Evolutionary conservation across 2,329 filamentous ascomycete genomes (phyloP).

Genomic region (Penicillium janthinellum): DNA sequence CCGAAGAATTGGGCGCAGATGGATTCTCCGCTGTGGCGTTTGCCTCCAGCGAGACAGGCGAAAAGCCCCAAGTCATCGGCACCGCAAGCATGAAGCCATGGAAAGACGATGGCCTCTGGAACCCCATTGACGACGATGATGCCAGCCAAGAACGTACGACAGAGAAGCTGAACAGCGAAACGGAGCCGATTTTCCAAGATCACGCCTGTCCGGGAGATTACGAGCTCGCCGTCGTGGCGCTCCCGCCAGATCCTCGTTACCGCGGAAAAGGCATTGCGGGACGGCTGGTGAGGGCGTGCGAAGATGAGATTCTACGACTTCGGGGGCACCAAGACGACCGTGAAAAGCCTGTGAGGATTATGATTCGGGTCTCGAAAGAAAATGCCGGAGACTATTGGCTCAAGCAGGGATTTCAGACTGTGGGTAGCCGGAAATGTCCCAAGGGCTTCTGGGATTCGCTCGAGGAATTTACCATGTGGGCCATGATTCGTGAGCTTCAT

Average conservation of each 20-base stretch:
- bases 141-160: background rate
- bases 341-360: constrained; percentile 5
- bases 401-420: constrained; percentile 16
- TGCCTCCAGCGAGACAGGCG: background rate
- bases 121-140: constrained; percentile 1
- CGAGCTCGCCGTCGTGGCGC: constrained; percentile 15
- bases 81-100: constrained; percentile 21
- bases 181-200: background rate
- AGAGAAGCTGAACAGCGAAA: background rate
- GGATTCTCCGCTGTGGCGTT: constrained; percentile 20
- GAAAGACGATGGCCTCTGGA: constrained; percentile 17
- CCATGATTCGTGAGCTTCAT: constrained; percentile 13
- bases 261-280: constrained; percentile 16
- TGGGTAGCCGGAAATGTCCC: constrained; percentile 14
- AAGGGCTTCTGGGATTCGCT: constrained; percentile 14
- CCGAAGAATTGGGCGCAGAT: constrained; percentile 12
- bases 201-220: constrained; percentile 14
- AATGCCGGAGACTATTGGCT: constrained; percentile 18
- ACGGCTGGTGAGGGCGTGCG: constrained; percentile 7
- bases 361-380: constrained; percentile 20
- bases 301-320: constrained; percentile 16
- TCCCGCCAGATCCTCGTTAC: constrained; percentile 9
- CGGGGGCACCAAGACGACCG: background rate
- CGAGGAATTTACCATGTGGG: constrained; percentile 19
- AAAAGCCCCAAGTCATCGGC: constrained; percentile 14